Evolutionary conservation across 1,284 basidiomycete genomes (phyloP).

Genomic region (Cerrena zonata): DNA sequence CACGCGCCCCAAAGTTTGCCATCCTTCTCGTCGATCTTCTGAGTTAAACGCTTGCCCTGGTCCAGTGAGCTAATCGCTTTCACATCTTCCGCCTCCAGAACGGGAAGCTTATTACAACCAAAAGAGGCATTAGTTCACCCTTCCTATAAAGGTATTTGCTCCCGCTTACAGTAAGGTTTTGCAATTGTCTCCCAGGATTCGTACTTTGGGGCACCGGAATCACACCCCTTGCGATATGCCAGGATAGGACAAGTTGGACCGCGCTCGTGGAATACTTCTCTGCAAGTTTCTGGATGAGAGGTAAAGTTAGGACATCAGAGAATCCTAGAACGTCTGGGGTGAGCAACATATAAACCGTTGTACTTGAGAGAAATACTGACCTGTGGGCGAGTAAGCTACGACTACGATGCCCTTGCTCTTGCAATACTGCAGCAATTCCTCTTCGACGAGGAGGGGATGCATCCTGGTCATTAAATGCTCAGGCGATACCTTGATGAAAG

Average conservation of each 20-base stretch:
- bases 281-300: slow-evolving; percentile 36
- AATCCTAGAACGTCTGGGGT: slow-evolving; percentile 27
- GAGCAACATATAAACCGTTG: background rate
- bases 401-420: slow-evolving; percentile 52
- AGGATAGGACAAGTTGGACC: slow-evolving; percentile 39
- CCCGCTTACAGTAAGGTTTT: slow-evolving; percentile 36
- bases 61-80: slow-evolving; percentile 52
- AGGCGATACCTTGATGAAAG: slow-evolving; percentile 28
- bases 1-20: slow-evolving; percentile 39
- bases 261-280: slow-evolving; percentile 38
- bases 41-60: slow-evolving; percentile 33
- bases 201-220: slow-evolving; percentile 38
- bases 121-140: background rate
- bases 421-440: slow-evolving; percentile 55
- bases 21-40: slow-evolving; percentile 24
- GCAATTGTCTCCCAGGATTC: slow-evolving; percentile 36
- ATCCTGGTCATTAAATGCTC: slow-evolving; percentile 27
- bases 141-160: background rate
- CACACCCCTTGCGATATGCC: slow-evolving; percentile 40
- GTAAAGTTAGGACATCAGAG: slow-evolving; percentile 35
- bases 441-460: slow-evolving; percentile 53
- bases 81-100: slow-evolving; percentile 40
- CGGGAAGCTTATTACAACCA: slow-evolving; percentile 32
- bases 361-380: no score
- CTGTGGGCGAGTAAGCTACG: slow-evolving; percentile 66